phyloP scores from a whole-genome alignment of 2,329 filamentous ascomycete genomes.

The Penicillium crustosum region DNA sequence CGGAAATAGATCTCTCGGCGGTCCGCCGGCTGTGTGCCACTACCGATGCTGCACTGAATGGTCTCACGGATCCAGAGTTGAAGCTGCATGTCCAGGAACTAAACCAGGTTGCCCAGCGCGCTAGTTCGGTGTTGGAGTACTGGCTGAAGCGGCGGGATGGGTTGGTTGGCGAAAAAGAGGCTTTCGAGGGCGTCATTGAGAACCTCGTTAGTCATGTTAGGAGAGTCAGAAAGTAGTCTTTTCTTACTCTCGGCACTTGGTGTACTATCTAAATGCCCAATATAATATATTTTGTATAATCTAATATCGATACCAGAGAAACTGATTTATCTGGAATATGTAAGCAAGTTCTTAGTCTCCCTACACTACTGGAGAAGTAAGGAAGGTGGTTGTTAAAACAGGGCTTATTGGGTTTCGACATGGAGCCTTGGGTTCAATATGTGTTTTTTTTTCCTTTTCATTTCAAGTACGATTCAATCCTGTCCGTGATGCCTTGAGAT shows the following conservation, averaged over 20 bases:
- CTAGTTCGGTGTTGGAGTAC: conserved; percentile 77
- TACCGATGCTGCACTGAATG: conserved; percentile 77
- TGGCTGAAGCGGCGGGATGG: conserved; percentile 86
- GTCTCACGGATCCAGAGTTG: conserved; percentile 77
- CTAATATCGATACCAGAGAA: conserved; percentile 18
- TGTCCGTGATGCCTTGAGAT: background rate
- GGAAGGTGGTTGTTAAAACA: background rate
- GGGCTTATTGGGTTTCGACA: background rate
- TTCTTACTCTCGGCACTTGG: conserved; percentile 1
- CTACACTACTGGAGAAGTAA: background rate
- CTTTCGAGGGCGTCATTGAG: conserved; percentile 95
- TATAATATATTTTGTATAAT: conserved; percentile 29
- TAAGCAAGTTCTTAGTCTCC: background rate
- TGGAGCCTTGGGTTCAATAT: background rate
- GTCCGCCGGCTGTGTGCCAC: conserved; percentile 77
- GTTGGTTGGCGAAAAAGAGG: conserved; percentile 84
- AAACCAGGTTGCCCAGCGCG: conserved; percentile 66
- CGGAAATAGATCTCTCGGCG: conserved; percentile 74
- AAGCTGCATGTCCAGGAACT: conserved; percentile 68
- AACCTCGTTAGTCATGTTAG: conserved; percentile 90
- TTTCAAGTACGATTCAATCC: background rate
- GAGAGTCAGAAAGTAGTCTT: conserved; percentile 70
- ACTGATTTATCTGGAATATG: background rate
- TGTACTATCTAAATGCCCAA: conserved; percentile 12
- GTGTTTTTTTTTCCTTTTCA: background rate